Conservation (phyloP, 768 basidiomycete genomes). For the Lactarius pseudohatsudake region DNA sequence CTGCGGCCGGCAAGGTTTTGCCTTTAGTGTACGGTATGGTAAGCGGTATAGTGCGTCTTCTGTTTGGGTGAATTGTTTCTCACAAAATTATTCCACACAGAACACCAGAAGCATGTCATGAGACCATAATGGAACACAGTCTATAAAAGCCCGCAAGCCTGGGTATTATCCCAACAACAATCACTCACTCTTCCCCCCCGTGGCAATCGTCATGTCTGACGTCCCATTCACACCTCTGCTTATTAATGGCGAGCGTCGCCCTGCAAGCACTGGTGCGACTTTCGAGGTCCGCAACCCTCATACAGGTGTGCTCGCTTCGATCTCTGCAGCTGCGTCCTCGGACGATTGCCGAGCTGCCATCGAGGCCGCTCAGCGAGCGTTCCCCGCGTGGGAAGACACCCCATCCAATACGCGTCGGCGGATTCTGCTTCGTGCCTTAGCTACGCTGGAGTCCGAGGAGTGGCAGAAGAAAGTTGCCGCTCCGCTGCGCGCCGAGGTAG, state of each 20-base stretch:
- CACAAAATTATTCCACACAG: too few species aligned
- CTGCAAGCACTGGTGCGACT: slow-evolving; percentile 39
- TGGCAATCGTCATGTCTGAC: background rate
- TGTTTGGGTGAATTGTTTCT: too few species aligned
- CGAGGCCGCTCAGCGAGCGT: slow-evolving; percentile 17
- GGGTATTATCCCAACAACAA: too few species aligned
- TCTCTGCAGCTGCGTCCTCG: slow-evolving; percentile 44
- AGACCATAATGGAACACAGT: too few species aligned
- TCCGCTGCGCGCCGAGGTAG: slow-evolving; percentile 13
- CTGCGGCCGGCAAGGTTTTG: too few species aligned
- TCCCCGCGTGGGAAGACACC: slow-evolving; percentile 25
- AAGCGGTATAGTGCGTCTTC: too few species aligned
- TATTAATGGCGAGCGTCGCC: slow-evolving; percentile 42
- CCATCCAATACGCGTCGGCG: slow-evolving; percentile 7
- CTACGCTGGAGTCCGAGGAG: slow-evolving; percentile 11
- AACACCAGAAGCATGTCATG: too few species aligned
- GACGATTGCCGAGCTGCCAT: slow-evolving; percentile 31
- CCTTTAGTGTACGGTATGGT: too few species aligned
- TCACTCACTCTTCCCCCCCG: background rate
- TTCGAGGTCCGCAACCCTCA: slow-evolving; percentile 50
- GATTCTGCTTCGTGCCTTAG: slow-evolving; percentile 17
- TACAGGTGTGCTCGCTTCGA: slow-evolving; percentile 44
- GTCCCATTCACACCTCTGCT: slow-evolving; percentile 35
- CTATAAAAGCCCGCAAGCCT: too few species aligned
- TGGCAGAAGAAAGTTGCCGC: slow-evolving; percentile 15